Base-by-base conservation (phyloP, 768 basidiomycete genomes). In the Termitomyces bulborhizus region DNA sequence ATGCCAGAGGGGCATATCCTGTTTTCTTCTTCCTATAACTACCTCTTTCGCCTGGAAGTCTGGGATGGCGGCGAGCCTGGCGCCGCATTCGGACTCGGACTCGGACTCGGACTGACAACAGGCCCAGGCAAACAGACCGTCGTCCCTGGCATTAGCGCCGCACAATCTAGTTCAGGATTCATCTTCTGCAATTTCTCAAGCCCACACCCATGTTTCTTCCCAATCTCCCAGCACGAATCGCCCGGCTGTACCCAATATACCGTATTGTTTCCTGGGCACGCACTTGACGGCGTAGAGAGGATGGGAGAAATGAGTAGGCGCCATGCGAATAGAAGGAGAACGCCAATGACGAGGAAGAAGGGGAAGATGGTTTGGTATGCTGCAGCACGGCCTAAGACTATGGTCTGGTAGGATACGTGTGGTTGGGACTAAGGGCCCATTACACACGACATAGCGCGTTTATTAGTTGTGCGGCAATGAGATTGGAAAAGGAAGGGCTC, bases 291-390 rank as follows among this genome's bases (percentile, higher is more conserved):
- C 1, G 71, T 55, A 8, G 76, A 64, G 44, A 82, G 71, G 5
- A 68, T 66, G 1, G 77, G 76, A 6, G 72, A 73, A 36, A 80
- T 60, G 15, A 82, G 71, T 44, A 86, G 74, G 11, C 84, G 80
- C 80, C 83, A 86, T 57, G 85, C 68, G 52, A 86, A 77, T 12
- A 88, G 74, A 40, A 88, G 75, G 18, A 81, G 56, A 52, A 82
- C 84, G 11, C 78, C 81, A 42, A 87, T 76, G 47, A 86, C 77
- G 55, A 88, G 81, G 73, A 87, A 84, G 72, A 87, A 88, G 6
- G 86, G 86, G 62, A 85, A 83, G 6, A 88, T 73, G 0, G 82
- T 77, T 24, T 80, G 78, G 62, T 86, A 86, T 6, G 81, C 72
- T 27, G 49, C 49, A 9, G 37, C 37, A 11, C 11, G 49, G 13